Conservation (phyloP, 495 filamentous ascomycete genomes). For the Aspergillus saccharolyticus region DNA sequence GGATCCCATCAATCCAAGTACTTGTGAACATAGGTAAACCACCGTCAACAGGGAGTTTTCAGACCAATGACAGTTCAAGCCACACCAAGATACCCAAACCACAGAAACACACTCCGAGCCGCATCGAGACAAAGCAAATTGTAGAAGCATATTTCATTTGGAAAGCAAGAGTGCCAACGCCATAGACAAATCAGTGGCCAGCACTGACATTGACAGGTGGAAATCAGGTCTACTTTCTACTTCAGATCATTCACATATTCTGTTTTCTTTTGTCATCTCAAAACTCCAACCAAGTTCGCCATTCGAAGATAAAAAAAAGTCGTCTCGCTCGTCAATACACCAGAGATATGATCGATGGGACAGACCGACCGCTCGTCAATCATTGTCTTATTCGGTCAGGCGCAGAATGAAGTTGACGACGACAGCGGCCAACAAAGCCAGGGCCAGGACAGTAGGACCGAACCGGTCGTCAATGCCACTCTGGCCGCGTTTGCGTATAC, state of each 20-base stretch:
- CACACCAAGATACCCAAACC: neutral
- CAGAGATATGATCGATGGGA: too few species aligned
- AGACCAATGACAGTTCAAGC: neutral
- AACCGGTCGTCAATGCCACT: slow-evolving; percentile 94
- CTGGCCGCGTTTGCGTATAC: slow-evolving; percentile 84
- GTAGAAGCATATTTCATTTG: neutral
- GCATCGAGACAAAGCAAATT: neutral
- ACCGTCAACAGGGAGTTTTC: neutral
- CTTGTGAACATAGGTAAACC: too few species aligned
- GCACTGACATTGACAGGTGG: neutral
- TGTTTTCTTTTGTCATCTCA: neutral
- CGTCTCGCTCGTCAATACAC: too few species aligned
- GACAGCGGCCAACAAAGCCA: slow-evolving; percentile 78
- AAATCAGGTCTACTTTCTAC: neutral
- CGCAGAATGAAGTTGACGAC: slow-evolving; percentile 91
- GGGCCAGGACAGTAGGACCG: slow-evolving; percentile 82
- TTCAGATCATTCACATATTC: neutral
- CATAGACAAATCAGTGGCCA: neutral
- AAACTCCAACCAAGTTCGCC: neutral
- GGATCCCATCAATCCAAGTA: too few species aligned
- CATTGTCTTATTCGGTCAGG: slow-evolving; percentile 49
- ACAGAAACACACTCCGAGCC: neutral
- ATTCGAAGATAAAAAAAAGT: neutral
- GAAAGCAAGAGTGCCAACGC: neutral
- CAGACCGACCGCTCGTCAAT: neutral